Base-by-base conservation (phyloP, 345 rosid species). In the Aquilaria sinensis region DNA sequence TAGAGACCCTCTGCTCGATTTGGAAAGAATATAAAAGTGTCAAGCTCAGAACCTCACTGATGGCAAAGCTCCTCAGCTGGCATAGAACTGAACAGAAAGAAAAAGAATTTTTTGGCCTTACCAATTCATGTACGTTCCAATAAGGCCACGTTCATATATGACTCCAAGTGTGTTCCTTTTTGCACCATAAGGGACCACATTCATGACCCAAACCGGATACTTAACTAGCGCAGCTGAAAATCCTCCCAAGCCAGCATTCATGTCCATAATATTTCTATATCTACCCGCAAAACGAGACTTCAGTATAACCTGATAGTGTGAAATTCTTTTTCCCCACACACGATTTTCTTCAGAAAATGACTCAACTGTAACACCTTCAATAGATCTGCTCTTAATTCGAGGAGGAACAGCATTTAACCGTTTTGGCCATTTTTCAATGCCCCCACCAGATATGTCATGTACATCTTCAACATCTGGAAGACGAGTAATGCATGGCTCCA, bases 51-150 rank as follows among this genome's bases (percentile, higher is more conserved):
- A 37, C 43, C 5, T 37, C 43, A 2, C 8, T 37, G 5, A 37
- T 37, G 2, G 43, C 43, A 2, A 37, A 5, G 7, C 7, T 37
- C 43, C 3, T 37, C 5, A 37, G 2, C 43, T 37, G 43, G 43
- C 8, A 3, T 3, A 37, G 43, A 37, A 37, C 43, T 52, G 32
- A 55, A 56, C 29, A 13, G 14, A 57, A 47, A 37, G 46, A 29
- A 58, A 46, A 1, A 29, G 53, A 16, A 32, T 6, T 33, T 54
- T 57, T 31, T 60, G 49, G 62, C 2, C 77, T 76, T 78, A 88
- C 96, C 96, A 88, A 68, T 88, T 72, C 78, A 75, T 82, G 72
- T 86, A 86, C 47, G 88, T 82, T 53, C 92, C 92, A 55, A 86
- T 76, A 56, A 86, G 83, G 58, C 92, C 92, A 0, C 92, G 92